A percentile compares a stretch with the other conserved stretches of the same genome.
These are phyloP conservation scores for Stachybotrys echinatus DNA, from an alignment of 2,329 filamentous ascomycete genomes.

Conservation along the genomic window DNA sequence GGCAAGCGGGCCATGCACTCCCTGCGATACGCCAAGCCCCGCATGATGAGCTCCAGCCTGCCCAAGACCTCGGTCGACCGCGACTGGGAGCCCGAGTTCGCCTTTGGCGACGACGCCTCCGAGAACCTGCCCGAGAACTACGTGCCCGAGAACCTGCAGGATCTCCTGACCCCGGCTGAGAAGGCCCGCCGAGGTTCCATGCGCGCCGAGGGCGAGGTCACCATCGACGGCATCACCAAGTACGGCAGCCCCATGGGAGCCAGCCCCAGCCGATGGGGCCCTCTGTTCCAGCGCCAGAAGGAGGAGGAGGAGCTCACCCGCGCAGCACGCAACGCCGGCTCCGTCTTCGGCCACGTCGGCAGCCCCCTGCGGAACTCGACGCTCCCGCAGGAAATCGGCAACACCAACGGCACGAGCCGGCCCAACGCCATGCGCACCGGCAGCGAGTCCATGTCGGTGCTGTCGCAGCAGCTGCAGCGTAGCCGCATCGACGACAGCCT, in stretches of 20 bases:
- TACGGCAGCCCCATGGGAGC: conserved; percentile 56
- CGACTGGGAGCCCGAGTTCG: conserved; percentile 64
- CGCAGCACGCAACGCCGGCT: conserved; percentile 31
- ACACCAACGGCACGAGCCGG: conserved; percentile 31
- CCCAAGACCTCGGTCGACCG: conserved; percentile 58
- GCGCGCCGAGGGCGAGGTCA: conserved; percentile 47
- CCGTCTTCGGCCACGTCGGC: conserved; percentile 62
- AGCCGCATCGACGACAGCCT: conserved; percentile 47
- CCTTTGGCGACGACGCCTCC: conserved; percentile 72
- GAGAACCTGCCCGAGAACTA: conserved; percentile 45
- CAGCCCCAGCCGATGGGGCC: conserved; percentile 57
- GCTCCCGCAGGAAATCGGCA: conserved; percentile 48
- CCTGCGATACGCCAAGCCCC: conserved; percentile 61
- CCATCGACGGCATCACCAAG: conserved; percentile 44
- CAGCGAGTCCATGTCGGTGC: conserved; percentile 50
- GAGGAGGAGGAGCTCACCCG: conserved; percentile 47
- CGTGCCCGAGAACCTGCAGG: conserved; percentile 66
- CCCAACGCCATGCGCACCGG: conserved; percentile 33
- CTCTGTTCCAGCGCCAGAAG: conserved; percentile 54
- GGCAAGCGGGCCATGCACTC: conserved; percentile 68
- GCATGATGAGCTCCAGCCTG: conserved; percentile 63
- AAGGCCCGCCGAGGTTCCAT: conserved; percentile 60
- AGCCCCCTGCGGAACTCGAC: conserved; percentile 61
- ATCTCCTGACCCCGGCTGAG: conserved; percentile 61
- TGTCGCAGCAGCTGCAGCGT: conserved; percentile 58